phyloP scores from a whole-genome alignment of 257 asterid species.

The Mentha longifolia region DNA sequence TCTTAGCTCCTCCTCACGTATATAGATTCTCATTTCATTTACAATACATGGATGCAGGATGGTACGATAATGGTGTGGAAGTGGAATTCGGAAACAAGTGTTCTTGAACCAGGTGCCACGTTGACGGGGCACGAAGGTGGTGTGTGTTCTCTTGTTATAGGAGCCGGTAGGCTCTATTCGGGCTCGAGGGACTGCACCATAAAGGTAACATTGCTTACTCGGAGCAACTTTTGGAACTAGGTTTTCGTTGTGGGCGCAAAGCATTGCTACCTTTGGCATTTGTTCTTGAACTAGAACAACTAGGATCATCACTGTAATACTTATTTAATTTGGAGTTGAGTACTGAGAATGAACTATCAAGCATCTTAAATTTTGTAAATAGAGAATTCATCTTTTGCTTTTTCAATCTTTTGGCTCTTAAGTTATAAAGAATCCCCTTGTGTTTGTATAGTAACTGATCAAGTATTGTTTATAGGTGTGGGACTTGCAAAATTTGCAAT shows the following conservation, averaged over 20 bases:
- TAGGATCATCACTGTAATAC: too few relatives aligned
- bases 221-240: not conserved
- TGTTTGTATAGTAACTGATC: not conserved
- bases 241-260: not conserved
- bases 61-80: constrained; percentile 69
- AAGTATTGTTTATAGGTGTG: constrained; percentile 49
- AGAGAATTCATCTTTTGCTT: not conserved
- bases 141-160: constrained; percentile 52
- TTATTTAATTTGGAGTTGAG: too few relatives aligned
- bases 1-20: not conserved
- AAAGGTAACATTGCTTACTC: constrained; percentile 40
- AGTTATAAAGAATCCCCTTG: not conserved
- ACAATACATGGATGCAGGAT: constrained; percentile 44
- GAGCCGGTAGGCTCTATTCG: constrained; percentile 54
- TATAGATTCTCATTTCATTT: not conserved
- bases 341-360: not conserved
- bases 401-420: not conserved
- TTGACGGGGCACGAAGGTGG: constrained; percentile 53
- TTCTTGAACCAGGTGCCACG: constrained; percentile 37
- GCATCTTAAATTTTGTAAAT: not conserved
- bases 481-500: constrained; percentile 58
- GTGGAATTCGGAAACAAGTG: constrained; percentile 31
- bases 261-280: not conserved
- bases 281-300: not conserved
- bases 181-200: constrained; percentile 58